phyloP scores from a whole-genome alignment of 139 green algal species.

The Tetraselmis chui region DNA sequence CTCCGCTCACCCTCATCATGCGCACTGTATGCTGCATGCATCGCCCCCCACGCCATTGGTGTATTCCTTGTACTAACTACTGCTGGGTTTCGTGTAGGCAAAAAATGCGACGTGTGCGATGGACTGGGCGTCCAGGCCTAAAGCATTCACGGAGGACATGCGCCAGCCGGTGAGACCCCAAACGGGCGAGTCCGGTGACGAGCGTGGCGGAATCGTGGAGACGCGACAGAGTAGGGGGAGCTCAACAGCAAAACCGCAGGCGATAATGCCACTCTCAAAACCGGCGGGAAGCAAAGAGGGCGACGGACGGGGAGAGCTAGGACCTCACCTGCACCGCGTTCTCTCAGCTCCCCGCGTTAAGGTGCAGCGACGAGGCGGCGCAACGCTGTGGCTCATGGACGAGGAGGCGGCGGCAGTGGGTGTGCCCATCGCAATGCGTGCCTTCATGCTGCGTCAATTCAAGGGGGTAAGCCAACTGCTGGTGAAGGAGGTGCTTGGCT shows the following conservation, averaged over 20 bases:
- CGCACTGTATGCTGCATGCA: too few species aligned
- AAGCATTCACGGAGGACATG: not conserved
- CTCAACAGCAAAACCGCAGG: too few species aligned
- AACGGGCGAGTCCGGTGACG: too few species aligned
- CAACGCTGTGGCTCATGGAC: not conserved
- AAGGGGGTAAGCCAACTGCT: not conserved
- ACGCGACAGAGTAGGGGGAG: too few species aligned
- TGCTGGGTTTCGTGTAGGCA: not conserved
- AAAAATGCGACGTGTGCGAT: not conserved
- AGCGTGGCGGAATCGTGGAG: too few species aligned
- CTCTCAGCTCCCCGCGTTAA: not conserved
- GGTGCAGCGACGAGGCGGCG: not conserved
- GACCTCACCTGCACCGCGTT: not conserved
- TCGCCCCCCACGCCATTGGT: too few species aligned
- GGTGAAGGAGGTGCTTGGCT: not conserved
- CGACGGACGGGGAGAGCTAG: too few species aligned
- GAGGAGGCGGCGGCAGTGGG: not conserved
- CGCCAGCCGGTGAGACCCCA: not conserved
- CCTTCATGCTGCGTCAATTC: not conserved
- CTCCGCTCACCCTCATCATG: too few species aligned
- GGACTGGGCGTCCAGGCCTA: not conserved
- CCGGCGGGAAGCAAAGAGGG: too few species aligned
- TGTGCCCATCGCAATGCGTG: not conserved
- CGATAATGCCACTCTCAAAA: too few species aligned
- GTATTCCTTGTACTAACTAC: too few species aligned